phyloP scores from a whole-genome alignment of 2,329 filamentous ascomycete genomes.

The Pestalotiopsis sp. region DNA sequence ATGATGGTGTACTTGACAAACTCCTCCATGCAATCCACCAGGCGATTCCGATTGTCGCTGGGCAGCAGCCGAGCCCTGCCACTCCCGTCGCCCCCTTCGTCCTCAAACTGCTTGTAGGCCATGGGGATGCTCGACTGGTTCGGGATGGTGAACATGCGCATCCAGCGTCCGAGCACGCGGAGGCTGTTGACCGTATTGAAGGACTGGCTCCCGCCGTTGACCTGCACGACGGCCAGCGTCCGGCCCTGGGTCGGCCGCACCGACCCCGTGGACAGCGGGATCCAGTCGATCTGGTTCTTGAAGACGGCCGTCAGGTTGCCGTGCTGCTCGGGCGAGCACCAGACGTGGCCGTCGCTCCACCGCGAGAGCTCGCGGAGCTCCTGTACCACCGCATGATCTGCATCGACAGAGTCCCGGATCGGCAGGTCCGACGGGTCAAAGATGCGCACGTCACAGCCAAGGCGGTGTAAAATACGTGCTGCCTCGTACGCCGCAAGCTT shows the following conservation, averaged over 20 bases:
- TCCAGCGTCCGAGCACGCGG: constrained; percentile 68
- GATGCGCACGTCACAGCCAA: constrained; percentile 68
- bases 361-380: constrained; percentile 61
- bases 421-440: constrained; percentile 61
- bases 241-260: constrained; percentile 68
- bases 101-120: constrained; percentile 64
- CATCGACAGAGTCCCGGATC: constrained; percentile 63
- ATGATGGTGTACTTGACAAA: constrained; percentile 69
- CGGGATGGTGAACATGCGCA: constrained; percentile 69
- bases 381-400: constrained; percentile 60
- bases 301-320: constrained; percentile 68
- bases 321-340: constrained; percentile 68
- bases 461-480: constrained; percentile 60
- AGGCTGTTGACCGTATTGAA: constrained; percentile 70
- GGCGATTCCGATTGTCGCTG: constrained; percentile 57
- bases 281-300: constrained; percentile 74
- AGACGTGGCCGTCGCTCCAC: constrained; percentile 69
- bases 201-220: constrained; percentile 65
- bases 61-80: constrained; percentile 44
- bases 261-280: constrained; percentile 61
- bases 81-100: constrained; percentile 40
- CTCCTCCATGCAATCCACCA: constrained; percentile 71
- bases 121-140: constrained; percentile 67
- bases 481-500: constrained; percentile 61
- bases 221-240: constrained; percentile 63